Base-by-base conservation (phyloP, 352 stramenopile genomes). In the Pythium phragmiticola region DNA sequence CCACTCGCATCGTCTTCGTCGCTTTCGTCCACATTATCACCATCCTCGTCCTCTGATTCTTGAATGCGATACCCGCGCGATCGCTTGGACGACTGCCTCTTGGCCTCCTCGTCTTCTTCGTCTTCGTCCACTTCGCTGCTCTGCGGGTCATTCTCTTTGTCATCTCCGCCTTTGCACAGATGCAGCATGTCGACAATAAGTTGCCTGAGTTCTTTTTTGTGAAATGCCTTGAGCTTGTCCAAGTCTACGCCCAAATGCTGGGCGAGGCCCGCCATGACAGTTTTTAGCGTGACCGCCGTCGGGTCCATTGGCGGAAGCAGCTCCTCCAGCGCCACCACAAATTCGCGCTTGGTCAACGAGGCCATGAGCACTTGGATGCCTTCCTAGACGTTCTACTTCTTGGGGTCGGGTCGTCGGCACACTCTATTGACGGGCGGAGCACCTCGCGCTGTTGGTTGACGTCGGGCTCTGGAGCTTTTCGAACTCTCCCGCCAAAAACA, bases 271-370 rank as follows among this genome's bases (percentile, higher is more conserved):
- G 80, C 57, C 63, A 81, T 73, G 33, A 95, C 62, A 26, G 70
- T 59, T 13, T 73, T 68, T 9, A 92, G 48, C 17, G 75, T 90
- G 48, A 78, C 78, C 19, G 70, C 74, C 28, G 68, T 47, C 16
- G 72, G 70, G 51, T 92, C 73, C 72, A 95, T 77, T 9, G 58
- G 63, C 34, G 86, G 84, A 1, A 93, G 73, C 17, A 90, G 70
- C 52, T 78, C 54, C 39, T 66, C 57, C 57, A 95, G 68, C 60
- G 68, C 82, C 12, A 56, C 50, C 33, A 39, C 36, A 11, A 86
- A 58, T 49, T 75, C 67, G 37, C 69, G 30, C 42, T 73, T 11
- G 5, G 43, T 68, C 19, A 85, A 56, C 13, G 60, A 63, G 26
- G 59, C 61, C 42, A 69, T 65, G 19, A 13, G 59, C 45, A 49